Percentiles rank a stretch among this genome's conserved stretches.
Conservation (phyloP, 1,139 yeast genomes). For the Groenewaldozyma auringiensis region DNA sequence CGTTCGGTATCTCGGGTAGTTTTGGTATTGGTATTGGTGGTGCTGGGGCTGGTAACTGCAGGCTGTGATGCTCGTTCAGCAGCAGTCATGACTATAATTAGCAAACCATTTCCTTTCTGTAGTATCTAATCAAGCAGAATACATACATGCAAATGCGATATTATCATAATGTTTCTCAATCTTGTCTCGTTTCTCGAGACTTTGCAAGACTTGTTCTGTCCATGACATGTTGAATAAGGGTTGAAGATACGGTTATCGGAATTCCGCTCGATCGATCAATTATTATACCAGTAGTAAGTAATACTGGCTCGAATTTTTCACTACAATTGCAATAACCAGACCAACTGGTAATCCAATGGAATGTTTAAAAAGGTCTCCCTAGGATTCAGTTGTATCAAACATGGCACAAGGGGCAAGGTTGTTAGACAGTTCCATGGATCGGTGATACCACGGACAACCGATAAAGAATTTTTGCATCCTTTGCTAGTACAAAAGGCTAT, state of each 20-base stretch:
- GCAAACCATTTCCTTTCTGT: no score
- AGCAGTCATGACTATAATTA: slow-evolving; percentile 4
- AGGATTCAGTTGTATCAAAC: no score
- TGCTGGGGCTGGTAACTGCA: slow-evolving; percentile 13
- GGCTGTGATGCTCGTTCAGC: slow-evolving; percentile 16
- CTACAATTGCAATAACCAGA: no score
- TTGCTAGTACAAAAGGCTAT: slow-evolving; percentile 45
- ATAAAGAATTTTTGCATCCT: slow-evolving; percentile 17
- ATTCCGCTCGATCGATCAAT: no score
- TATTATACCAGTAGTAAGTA: no score
- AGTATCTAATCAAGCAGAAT: neutral
- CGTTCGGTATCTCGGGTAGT: slow-evolving; percentile 12
- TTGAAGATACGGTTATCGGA: no score
- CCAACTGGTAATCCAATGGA: no score
- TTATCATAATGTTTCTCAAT: slow-evolving; percentile 20
- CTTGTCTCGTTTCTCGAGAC: slow-evolving; percentile 22
- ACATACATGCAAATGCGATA: slow-evolving; percentile 21
- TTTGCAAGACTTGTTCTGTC: slow-evolving; percentile 26
- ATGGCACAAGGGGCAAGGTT: no score
- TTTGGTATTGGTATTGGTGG: neutral
- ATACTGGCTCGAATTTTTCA: no score
- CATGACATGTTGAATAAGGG: slow-evolving; percentile 11
- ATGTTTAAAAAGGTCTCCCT: no score
- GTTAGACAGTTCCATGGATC: neutral
- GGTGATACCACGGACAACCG: neutral